Percentiles rank a stretch among this genome's conserved stretches.
Evolutionary conservation across 163 green algal genomes (phyloP).

Genomic region (Prototheca cutis): DNA sequence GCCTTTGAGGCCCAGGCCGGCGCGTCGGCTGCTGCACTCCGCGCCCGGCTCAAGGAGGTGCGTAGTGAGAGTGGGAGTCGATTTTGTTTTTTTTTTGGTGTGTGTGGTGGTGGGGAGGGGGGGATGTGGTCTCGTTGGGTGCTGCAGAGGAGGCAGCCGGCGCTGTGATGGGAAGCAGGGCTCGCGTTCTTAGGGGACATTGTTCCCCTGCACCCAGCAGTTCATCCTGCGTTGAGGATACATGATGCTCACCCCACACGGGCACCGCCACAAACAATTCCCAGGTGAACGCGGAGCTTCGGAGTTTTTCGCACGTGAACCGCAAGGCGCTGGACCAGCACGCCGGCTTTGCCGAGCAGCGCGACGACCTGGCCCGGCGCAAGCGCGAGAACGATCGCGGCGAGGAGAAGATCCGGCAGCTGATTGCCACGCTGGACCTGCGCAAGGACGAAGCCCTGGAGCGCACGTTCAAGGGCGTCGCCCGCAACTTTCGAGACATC

Average conservation of each 20-base stretch:
- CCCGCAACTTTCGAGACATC: slow-evolving; percentile 90
- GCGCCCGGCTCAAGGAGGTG: slow-evolving; percentile 43
- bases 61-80: neutral
- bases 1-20: slow-evolving; percentile 76
- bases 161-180: too few relatives aligned
- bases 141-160: too few relatives aligned
- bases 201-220: too few relatives aligned
- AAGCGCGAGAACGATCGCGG: slow-evolving; percentile 31
- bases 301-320: slow-evolving; percentile 78
- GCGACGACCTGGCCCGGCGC: slow-evolving; percentile 60
- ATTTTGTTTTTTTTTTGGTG: too few relatives aligned
- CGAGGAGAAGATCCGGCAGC: slow-evolving; percentile 83
- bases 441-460: slow-evolving; percentile 95
- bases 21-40: slow-evolving; percentile 51
- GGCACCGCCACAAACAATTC: neutral
- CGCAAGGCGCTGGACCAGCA: slow-evolving; percentile 95
- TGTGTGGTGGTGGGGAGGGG: too few relatives aligned
- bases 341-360: slow-evolving; percentile 81
- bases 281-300: slow-evolving; percentile 45
- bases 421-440: slow-evolving; percentile 83
- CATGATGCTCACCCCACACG: too few relatives aligned
- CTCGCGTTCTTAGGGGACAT: too few relatives aligned
- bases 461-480: slow-evolving; percentile 92
- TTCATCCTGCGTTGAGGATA: too few relatives aligned
- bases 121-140: too few relatives aligned